phyloP scores from a whole-genome alignment of 176 grass and related monocot species.

The Ampelocalamus luodianensis region DNA sequence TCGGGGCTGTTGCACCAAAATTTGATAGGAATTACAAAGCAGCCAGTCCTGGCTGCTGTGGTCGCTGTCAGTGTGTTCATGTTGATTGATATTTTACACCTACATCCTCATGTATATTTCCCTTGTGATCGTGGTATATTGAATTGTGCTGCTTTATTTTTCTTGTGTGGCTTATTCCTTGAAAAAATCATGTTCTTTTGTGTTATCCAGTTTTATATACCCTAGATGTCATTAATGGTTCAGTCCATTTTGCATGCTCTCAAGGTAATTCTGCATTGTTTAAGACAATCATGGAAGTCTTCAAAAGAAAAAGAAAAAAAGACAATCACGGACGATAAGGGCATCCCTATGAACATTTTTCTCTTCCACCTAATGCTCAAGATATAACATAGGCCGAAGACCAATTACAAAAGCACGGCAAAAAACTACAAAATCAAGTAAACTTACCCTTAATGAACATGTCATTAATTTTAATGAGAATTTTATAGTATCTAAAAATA shows the following conservation, averaged over 20 bases:
- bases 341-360: too few species aligned
- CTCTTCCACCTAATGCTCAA: too few species aligned
- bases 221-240: not conserved
- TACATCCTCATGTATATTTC: not conserved
- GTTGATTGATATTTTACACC: not conserved
- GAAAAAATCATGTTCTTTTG: not conserved
- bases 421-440: too few species aligned
- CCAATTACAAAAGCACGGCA: too few species aligned
- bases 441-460: too few species aligned
- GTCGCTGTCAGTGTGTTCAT: not conserved
- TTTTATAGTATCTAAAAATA: too few species aligned
- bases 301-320: too few species aligned
- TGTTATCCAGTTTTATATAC: not conserved
- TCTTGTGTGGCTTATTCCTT: not conserved
- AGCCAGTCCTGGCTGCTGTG: not conserved
- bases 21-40: not conserved
- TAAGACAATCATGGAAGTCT: not conserved
- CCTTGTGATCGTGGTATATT: not conserved
- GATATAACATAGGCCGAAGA: too few species aligned
- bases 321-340: too few species aligned
- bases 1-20: not conserved
- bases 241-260: not conserved
- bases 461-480: too few species aligned
- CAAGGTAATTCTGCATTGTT: not conserved
- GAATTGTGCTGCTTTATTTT: not conserved